Evolutionary conservation across 257 asterid genomes (phyloP).

Genomic region (Jacaranda mimosifolia): DNA sequence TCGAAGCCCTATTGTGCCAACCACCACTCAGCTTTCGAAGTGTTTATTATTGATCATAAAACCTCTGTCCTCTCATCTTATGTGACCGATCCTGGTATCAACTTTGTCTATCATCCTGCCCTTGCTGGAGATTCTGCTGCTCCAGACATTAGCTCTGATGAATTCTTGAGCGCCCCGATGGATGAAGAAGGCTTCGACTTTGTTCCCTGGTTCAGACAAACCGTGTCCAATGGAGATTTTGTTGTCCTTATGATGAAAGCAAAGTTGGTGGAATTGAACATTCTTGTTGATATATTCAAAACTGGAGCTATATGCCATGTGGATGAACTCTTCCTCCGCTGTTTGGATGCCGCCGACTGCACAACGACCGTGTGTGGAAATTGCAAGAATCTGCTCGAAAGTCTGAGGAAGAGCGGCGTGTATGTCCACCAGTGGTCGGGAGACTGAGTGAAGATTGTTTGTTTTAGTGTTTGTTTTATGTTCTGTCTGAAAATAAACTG

Average conservation of each 20-base stretch:
- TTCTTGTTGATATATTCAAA: slow-evolving; percentile 66
- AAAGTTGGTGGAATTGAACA: slow-evolving; percentile 54
- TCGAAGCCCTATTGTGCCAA: slow-evolving; percentile 54
- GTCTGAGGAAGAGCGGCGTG: slow-evolving; percentile 76
- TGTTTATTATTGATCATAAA: slow-evolving; percentile 75
- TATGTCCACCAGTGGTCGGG: slow-evolving; percentile 82
- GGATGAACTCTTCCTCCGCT: slow-evolving; percentile 76
- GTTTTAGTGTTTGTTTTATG: slow-evolving; percentile 29
- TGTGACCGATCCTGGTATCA: slow-evolving; percentile 71
- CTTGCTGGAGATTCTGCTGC: slow-evolving; percentile 51
- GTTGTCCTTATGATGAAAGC: slow-evolving; percentile 83
- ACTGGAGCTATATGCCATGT: slow-evolving; percentile 74
- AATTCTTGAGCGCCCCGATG: slow-evolving; percentile 60
- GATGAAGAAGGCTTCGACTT: slow-evolving; percentile 80
- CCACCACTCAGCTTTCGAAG: slow-evolving; percentile 55
- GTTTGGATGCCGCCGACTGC: slow-evolving; percentile 56
- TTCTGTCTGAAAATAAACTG: slow-evolving; percentile 36
- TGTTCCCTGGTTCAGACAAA: slow-evolving; percentile 73
- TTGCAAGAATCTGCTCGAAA: slow-evolving; percentile 55
- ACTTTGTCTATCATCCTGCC: slow-evolving; percentile 74
- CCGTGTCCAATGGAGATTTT: slow-evolving; percentile 66
- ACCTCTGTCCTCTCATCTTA: slow-evolving; percentile 70
- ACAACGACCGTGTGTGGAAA: slow-evolving; percentile 45
- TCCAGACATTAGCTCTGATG: slow-evolving; percentile 56
- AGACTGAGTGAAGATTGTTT: slow-evolving; percentile 38